These are phyloP conservation scores for Cryomyces minteri DNA, from an alignment of 495 filamentous ascomycete genomes.

Conservation along the genomic window DNA sequence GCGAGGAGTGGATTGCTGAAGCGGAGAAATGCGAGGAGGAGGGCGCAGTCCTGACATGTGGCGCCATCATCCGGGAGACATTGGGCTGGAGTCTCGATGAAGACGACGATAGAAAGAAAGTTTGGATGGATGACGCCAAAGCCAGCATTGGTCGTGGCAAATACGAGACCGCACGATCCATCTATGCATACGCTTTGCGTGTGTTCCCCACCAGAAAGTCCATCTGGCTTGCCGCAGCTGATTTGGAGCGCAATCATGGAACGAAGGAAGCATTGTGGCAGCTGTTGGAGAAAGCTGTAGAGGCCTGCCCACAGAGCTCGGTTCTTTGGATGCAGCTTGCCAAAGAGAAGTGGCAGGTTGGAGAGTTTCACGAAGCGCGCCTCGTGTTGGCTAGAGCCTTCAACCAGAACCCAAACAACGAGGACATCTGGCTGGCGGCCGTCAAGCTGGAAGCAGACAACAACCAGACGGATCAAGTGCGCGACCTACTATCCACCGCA, in stretches of 20 bases:
- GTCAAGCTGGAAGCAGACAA: constrained; percentile 91
- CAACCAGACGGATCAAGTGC: constrained; percentile 56
- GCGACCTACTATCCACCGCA: constrained; percentile 61
- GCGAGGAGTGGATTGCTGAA: constrained; percentile 92
- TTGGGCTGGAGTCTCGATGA: constrained; percentile 88
- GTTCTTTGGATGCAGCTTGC: constrained; percentile 93
- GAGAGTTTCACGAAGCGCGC: constrained; percentile 69
- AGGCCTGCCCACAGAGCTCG: constrained; percentile 77
- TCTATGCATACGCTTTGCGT: constrained; percentile 77
- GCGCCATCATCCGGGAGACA: constrained; percentile 77
- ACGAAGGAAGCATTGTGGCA: constrained; percentile 66
- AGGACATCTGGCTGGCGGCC: constrained; percentile 91
- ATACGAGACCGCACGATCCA: constrained; percentile 80
- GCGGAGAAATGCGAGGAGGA: constrained; percentile 92
- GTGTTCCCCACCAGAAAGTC: constrained; percentile 70
- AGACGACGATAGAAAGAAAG: constrained; percentile 88
- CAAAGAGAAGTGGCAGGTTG: constrained; percentile 79
- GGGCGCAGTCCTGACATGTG: constrained; percentile 69
- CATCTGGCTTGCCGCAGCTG: constrained; percentile 75
- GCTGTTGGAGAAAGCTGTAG: constrained; percentile 80
- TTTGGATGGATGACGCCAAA: constrained; percentile 87
- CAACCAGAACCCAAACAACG: constrained; percentile 82
- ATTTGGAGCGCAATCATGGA: constrained; percentile 81
- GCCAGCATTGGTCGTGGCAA: constrained; percentile 54
- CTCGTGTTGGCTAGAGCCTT: constrained; percentile 72